Evolutionary conservation across 805 yeast genomes (phyloP).

Genomic region (Pichia cabralensis): DNA sequence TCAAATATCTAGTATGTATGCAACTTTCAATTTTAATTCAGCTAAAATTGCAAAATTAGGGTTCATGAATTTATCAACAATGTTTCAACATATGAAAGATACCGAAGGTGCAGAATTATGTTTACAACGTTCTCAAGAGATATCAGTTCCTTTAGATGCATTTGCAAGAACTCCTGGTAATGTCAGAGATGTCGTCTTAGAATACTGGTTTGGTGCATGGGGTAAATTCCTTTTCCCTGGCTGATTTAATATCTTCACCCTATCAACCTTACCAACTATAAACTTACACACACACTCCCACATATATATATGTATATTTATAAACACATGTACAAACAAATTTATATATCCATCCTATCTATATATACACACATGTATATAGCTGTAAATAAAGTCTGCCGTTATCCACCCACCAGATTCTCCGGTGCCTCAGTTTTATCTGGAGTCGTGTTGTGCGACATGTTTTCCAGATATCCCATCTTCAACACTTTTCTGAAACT

Average conservation of each 20-base stretch:
- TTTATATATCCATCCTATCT: too few relatives aligned
- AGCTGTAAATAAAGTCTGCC: too few relatives aligned
- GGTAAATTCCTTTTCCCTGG: constrained; percentile 27
- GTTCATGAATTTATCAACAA: constrained; percentile 26
- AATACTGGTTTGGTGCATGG: constrained; percentile 27
- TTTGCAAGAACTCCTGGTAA: constrained; percentile 14
- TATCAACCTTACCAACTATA: too few relatives aligned
- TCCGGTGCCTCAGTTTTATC: too few relatives aligned
- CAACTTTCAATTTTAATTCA: constrained; percentile 25
- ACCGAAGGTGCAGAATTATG: constrained; percentile 20
- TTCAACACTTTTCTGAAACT: too few relatives aligned
- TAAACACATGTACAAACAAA: too few relatives aligned
- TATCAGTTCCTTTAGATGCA: constrained; percentile 24
- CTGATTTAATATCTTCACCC: constrained; percentile 3
- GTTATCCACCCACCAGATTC: too few relatives aligned
- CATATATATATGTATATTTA: too few relatives aligned
- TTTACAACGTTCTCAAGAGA: constrained; percentile 15
- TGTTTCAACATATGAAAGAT: constrained; percentile 25
- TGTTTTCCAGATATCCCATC: too few relatives aligned
- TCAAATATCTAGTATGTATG: constrained; percentile 22
- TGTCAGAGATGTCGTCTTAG: constrained; percentile 25
- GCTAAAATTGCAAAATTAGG: constrained; percentile 31
- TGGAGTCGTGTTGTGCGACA: too few relatives aligned
- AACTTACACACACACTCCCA: too few relatives aligned
- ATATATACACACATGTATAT: too few relatives aligned